A percentile compares a stretch with the other conserved stretches of the same genome.
These are phyloP conservation scores for Thelephora aurantiotincta DNA, from an alignment of 768 basidiomycete genomes.

Conservation along the genomic window DNA sequence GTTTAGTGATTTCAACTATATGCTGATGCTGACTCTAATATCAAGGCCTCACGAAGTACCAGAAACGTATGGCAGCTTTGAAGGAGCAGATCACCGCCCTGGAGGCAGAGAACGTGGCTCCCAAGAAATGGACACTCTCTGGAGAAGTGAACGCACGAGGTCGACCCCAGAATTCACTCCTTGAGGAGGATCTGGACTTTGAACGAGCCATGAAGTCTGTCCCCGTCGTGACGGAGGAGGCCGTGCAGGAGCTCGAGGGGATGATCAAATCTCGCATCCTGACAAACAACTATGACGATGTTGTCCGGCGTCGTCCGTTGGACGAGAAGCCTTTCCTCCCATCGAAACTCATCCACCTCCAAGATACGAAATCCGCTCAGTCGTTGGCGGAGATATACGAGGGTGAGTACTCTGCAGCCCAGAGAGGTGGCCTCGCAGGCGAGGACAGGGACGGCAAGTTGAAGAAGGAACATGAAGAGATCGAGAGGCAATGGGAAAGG, in stretches of 20 bases:
- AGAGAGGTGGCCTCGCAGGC: conserved; percentile 33
- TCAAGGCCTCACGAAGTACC: conserved; percentile 59
- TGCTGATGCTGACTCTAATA: not conserved
- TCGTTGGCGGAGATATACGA: conserved; percentile 96
- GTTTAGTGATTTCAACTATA: not conserved
- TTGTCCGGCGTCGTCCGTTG: conserved; percentile 63
- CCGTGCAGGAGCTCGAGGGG: conserved; percentile 71
- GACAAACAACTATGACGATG: conserved; percentile 82
- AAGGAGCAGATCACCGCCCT: conserved; percentile 67
- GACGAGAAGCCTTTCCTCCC: conserved; percentile 87
- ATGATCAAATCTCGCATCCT: conserved; percentile 82
- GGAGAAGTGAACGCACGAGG: conserved; percentile 77
- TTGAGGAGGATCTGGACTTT: conserved; percentile 92
- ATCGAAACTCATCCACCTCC: conserved; percentile 76
- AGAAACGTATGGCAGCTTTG: conserved; percentile 63
- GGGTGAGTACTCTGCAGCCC: conserved; percentile 68
- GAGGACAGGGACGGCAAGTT: conserved; percentile 86
- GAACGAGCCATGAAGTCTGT: conserved; percentile 79
- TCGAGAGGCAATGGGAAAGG: conserved; percentile 70
- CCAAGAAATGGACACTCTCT: conserved; percentile 86
- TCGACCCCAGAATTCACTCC: conserved; percentile 80
- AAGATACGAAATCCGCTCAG: conserved; percentile 77
- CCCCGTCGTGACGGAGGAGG: conserved; percentile 84
- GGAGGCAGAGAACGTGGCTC: conserved; percentile 76
- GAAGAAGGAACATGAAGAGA: conserved; percentile 77